Evolutionary conservation across 148 eudicot species (phyloP).

Genomic region (Nepenthes gracilis): DNA sequence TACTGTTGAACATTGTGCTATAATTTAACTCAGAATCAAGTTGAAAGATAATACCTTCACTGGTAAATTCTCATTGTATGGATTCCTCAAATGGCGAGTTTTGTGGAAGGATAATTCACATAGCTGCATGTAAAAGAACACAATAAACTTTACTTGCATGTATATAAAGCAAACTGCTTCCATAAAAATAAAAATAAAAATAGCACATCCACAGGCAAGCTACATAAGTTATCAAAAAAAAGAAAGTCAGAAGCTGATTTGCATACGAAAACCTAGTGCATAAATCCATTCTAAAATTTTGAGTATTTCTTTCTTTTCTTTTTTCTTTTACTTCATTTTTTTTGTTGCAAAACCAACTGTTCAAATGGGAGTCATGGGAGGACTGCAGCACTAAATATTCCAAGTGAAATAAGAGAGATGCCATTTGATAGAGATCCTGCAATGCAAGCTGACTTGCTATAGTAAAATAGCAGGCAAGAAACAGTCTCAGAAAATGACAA

Average conservation of each 20-base stretch:
- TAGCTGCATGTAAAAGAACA: constrained; percentile 49
- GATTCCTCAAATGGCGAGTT: constrained; percentile 95
- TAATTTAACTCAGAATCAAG: background rate
- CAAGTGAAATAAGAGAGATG: no score
- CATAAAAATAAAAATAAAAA: background rate
- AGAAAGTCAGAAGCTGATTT: background rate
- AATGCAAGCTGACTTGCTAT: no score
- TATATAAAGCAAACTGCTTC: background rate
- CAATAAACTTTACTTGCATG: background rate
- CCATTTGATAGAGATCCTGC: no score
- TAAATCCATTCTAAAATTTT: no score
- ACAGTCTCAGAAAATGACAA: no score
- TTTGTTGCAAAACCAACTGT: background rate
- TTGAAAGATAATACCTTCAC: constrained; percentile 57
- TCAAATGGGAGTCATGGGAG: no score
- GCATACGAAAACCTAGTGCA: background rate
- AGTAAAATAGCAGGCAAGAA: no score
- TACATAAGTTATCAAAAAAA: background rate
- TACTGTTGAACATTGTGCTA: background rate
- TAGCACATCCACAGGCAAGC: background rate
- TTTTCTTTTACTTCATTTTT: no score
- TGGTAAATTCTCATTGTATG: constrained; percentile 89
- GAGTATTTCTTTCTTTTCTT: no score
- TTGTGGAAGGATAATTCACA: constrained; percentile 90
- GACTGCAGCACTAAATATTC: no score